Base-by-base conservation (phyloP, 2,329 filamentous ascomycete species). In the Colletotrichum filicis region DNA sequence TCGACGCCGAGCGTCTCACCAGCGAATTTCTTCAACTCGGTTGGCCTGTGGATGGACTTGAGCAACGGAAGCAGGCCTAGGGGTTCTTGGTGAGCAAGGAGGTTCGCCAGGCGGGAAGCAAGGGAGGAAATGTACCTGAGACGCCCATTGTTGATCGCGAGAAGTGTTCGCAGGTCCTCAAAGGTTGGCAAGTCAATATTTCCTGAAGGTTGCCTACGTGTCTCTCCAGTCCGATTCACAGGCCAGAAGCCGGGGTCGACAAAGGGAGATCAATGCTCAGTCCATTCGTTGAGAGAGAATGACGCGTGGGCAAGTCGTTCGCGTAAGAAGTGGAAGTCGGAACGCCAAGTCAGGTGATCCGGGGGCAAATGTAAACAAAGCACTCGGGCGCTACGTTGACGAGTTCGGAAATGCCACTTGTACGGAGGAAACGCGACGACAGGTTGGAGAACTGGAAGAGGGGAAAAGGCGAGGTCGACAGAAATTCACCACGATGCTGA, bases 1-100 rank as follows among this genome's bases (percentile, higher is more conserved):
- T 99, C 97, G 46, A 99, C 92, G n/a, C 94, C 97, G 59, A 99
- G 89, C 1, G 93, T 97, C 83, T 97, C 92, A 64, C 96, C 97
- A 14, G 90, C 86, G 82, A 94, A 98, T 79, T 95, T 95, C 81
- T 95, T 97, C 73, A 99, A 87, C 77, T 94, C 93, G 63, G 91
- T 93, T 79, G 94, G 93, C 79, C 94, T 95, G 73, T 99, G 97
- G 67, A 99, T 98, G 58, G 97, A 98, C 84, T 98, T 98, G 74
- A 99, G 91, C 73, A 98, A 88, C 49, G 95, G 95, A 42, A 98
- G 89, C 66, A 99, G 90, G 57, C 97, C 96, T 95, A 53, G 22
- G 8, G n/a, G 30, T 30, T 19, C n/a, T n/a, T 16, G 26, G 68
- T 74, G 26, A 74, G 71, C 42, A 68, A 71, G 49, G 32, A 22